Conservation (phyloP, 2,329 filamentous ascomycete species). For the Tolypocladium inflatum region DNA sequence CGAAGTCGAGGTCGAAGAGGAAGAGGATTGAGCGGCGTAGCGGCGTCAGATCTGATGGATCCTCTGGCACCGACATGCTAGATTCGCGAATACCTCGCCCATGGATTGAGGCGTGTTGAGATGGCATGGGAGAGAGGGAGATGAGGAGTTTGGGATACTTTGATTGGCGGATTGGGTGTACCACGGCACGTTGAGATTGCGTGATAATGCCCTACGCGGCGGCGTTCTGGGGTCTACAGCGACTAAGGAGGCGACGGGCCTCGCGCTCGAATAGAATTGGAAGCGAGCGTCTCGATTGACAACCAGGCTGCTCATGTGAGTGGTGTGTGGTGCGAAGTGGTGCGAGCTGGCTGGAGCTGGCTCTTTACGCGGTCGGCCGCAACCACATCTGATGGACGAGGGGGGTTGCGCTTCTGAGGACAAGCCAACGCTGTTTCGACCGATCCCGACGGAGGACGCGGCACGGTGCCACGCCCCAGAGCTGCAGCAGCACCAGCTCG, state of each 20-base stretch:
- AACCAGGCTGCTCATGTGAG: neutral
- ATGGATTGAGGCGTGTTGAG: neutral
- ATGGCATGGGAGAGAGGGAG: neutral
- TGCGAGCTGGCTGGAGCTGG: too few relatives aligned
- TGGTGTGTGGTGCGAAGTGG: neutral
- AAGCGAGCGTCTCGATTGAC: neutral
- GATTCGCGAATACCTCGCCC: too few relatives aligned
- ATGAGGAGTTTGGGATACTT: neutral
- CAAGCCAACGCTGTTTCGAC: neutral
- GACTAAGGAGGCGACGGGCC: neutral
- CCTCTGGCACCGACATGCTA: too few relatives aligned
- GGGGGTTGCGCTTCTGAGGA: too few relatives aligned
- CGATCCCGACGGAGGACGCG: neutral
- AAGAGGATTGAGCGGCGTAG: constrained; percentile 1
- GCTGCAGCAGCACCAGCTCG: neutral
- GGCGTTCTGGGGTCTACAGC: neutral
- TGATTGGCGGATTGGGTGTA: neutral
- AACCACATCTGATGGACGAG: too few relatives aligned
- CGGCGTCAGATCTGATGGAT: neutral
- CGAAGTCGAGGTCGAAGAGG: constrained; percentile 16
- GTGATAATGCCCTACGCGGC: neutral
- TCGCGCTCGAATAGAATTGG: neutral
- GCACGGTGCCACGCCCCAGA: too few relatives aligned
- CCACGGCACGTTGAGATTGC: neutral
- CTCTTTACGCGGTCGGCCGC: too few relatives aligned